Evolutionary conservation across 768 basidiomycete genomes (phyloP).

Genomic region (Hypsizygus marmoreus): DNA sequence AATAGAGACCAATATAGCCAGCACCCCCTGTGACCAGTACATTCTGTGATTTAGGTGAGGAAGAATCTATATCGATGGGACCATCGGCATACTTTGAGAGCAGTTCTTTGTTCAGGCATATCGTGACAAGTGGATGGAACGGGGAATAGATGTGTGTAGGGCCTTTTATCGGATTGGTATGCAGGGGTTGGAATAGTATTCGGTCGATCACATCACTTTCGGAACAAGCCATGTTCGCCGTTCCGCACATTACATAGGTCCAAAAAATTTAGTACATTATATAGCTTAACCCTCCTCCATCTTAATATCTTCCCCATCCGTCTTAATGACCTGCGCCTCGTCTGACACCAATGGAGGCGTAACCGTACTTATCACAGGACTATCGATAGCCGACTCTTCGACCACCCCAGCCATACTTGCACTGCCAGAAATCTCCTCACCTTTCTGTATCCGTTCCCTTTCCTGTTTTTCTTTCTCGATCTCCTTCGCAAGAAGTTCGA

Average conservation of each 20-base stretch:
- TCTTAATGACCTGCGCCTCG: slow-evolving; percentile 21
- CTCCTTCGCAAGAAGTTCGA: slow-evolving; percentile 52
- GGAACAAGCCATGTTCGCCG: neutral
- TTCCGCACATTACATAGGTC: too few species aligned
- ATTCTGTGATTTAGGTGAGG: slow-evolving; percentile 34
- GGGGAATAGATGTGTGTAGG: neutral
- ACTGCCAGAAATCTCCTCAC: slow-evolving; percentile 34
- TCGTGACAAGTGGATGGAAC: slow-evolving; percentile 4
- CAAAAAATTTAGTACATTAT: neutral
- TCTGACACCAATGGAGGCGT: slow-evolving; percentile 23
- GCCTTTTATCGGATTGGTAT: slow-evolving; percentile 16
- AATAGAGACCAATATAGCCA: slow-evolving; percentile 79
- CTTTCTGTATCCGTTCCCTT: slow-evolving; percentile 38
- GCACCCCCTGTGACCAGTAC: slow-evolving; percentile 67
- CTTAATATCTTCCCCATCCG: slow-evolving; percentile 46
- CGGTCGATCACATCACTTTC: slow-evolving; percentile 7
- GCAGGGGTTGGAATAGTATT: slow-evolving; percentile 4
- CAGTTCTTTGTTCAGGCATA: slow-evolving; percentile 22
- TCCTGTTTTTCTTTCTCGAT: slow-evolving; percentile 52
- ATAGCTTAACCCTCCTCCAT: slow-evolving; percentile 40
- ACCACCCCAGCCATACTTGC: slow-evolving; percentile 22
- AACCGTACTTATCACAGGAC: slow-evolving; percentile 23
- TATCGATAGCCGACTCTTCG: slow-evolving; percentile 37
- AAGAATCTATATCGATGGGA: slow-evolving; percentile 10
- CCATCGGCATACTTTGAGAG: slow-evolving; percentile 48